Conservation (phyloP, 108 stramenopile species). For the Cylindrotheca fusiformis region DNA sequence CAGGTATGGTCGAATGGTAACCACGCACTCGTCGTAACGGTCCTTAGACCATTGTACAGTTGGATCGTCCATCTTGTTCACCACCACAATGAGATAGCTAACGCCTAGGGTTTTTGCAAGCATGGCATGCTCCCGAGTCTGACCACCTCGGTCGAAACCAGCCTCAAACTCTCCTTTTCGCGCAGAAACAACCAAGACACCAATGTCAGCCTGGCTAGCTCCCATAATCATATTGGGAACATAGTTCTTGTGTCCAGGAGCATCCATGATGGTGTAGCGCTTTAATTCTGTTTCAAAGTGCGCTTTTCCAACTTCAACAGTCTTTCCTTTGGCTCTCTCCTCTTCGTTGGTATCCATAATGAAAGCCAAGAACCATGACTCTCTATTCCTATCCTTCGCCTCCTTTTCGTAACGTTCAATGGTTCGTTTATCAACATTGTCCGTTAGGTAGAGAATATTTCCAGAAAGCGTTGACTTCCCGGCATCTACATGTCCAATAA, state of each 20-base stretch:
- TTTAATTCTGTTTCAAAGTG: constrained; percentile 93
- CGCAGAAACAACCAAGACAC: constrained; percentile 98
- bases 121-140: constrained; percentile 99
- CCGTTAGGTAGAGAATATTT: constrained; percentile 96
- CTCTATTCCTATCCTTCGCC: constrained; percentile 99
- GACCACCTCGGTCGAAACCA: constrained; percentile 98
- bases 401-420: constrained; percentile 98
- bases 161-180: constrained; percentile 98
- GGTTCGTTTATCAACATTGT: constrained; percentile 98
- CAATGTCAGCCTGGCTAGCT: constrained; percentile 97
- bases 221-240: constrained; percentile 99
- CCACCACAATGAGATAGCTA: constrained; percentile 91
- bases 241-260: constrained; percentile 99
- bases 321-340: constrained; percentile 99
- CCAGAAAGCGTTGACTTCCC: constrained; percentile 98
- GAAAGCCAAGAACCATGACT: constrained; percentile 99
- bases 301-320: constrained; percentile 98
- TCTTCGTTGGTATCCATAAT: constrained; percentile 99
- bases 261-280: constrained; percentile 99
- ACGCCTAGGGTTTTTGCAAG: constrained; percentile 99
- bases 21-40: constrained; percentile 94
- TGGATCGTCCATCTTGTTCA: constrained; percentile 99
- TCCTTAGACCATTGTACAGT: constrained; percentile 94
- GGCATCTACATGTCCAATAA: constrained; percentile 98
- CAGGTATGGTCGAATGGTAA: constrained; percentile 95